These are phyloP conservation scores for Didymella sp. DNA, from an alignment of 2,329 filamentous ascomycete genomes.

Conservation along the genomic window DNA sequence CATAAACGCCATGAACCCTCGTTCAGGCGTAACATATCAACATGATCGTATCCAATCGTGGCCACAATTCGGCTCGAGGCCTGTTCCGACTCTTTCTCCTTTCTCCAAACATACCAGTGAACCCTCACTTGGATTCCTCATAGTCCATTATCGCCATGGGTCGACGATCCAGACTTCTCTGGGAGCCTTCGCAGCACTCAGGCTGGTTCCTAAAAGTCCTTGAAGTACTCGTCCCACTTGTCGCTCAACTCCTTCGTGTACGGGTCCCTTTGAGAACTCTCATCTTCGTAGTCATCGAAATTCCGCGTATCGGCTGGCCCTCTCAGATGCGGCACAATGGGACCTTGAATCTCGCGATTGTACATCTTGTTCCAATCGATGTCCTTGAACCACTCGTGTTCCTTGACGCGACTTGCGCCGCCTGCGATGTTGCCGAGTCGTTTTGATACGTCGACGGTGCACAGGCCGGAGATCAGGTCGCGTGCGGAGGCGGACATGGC, in stretches of 20 bases:
- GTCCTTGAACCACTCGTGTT: conserved; percentile 75
- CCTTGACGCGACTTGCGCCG: conserved; percentile 73
- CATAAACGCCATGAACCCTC: neutral
- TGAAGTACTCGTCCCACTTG: conserved; percentile 75
- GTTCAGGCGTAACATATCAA: conserved; percentile 2
- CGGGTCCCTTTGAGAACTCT: conserved; percentile 68
- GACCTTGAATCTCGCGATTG: conserved; percentile 68
- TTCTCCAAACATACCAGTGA: neutral
- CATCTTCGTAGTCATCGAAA: conserved; percentile 83
- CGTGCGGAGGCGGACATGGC: conserved; percentile 72
- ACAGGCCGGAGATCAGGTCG: conserved; percentile 77
- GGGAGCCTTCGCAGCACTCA: neutral
- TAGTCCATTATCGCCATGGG: too few species aligned
- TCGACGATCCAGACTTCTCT: too few species aligned
- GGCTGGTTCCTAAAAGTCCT: conserved; percentile 64
- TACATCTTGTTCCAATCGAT: conserved; percentile 78
- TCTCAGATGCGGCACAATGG: conserved; percentile 76
- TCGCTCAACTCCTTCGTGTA: conserved; percentile 73
- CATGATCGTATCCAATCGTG: neutral
- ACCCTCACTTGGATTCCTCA: neutral
- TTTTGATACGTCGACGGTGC: conserved; percentile 78
- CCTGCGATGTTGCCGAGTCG: conserved; percentile 80
- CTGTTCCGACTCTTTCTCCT: neutral
- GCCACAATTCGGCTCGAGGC: neutral
- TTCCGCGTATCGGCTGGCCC: conserved; percentile 78